Percentiles rank a stretch among this genome's conserved stretches.
Conservation (phyloP, 257 asterid genomes). For the Solanum infundibuliforme region DNA sequence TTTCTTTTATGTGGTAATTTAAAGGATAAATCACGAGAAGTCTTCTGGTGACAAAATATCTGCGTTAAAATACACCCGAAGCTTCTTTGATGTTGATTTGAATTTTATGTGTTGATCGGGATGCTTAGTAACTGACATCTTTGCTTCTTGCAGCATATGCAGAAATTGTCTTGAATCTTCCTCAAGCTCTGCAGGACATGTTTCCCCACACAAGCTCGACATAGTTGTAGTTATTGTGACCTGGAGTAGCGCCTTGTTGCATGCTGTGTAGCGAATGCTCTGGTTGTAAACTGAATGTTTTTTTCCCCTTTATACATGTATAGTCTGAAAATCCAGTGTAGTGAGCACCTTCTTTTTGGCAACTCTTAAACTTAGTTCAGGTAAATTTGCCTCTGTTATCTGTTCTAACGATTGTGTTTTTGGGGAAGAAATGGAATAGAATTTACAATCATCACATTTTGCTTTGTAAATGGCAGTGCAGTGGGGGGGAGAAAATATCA, state of each 20-base stretch:
- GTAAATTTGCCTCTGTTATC: not conserved
- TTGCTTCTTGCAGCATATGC: constrained; percentile 61
- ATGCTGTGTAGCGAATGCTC: not conserved
- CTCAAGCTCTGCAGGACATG: constrained; percentile 52
- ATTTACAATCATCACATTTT: not conserved
- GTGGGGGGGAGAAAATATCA: not conserved
- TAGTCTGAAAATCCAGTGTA: not conserved
- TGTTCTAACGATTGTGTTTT: not conserved
- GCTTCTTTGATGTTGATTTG: not conserved
- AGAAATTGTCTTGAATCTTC: constrained; percentile 74
- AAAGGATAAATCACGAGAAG: not conserved
- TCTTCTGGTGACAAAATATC: not conserved
- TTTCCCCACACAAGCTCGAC: constrained; percentile 21
- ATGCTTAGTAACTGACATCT: not conserved
- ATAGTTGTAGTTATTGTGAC: constrained; percentile 7
- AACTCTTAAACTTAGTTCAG: not conserved
- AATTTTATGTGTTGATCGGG: not conserved
- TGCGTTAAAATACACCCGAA: not conserved
- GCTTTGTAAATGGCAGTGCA: not conserved
- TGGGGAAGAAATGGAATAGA: not conserved
- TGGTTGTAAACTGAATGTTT: not conserved
- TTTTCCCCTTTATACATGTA: not conserved
- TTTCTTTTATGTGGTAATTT: not conserved
- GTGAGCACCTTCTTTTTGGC: not conserved
- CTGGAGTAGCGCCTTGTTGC: not conserved